A percentile compares a stretch with the other conserved stretches of the same genome.
These are phyloP conservation scores for Rubus idaeus DNA, from an alignment of 306 rosid genomes.

Conservation along the genomic window DNA sequence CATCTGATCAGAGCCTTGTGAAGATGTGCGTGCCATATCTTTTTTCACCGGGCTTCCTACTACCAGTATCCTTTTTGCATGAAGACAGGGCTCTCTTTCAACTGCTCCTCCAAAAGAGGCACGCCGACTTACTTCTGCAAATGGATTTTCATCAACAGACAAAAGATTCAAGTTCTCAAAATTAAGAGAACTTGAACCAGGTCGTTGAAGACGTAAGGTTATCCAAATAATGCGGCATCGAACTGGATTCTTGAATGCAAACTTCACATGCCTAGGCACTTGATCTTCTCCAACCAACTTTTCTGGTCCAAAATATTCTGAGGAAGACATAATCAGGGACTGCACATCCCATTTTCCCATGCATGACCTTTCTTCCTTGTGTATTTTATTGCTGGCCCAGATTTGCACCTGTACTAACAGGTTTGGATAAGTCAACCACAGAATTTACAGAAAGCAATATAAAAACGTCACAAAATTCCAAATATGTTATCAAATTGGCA, in stretches of 20 bases:
- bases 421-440: constrained; percentile 9
- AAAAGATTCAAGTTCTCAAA: constrained; percentile 68
- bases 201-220: constrained; percentile 70
- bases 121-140: constrained; percentile 64
- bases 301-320: constrained; percentile 72
- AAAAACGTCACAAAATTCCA: not conserved
- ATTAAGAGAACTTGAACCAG: constrained; percentile 78
- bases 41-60: constrained; percentile 64
- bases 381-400: constrained; percentile 91
- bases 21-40: constrained; percentile 52
- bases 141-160: constrained; percentile 89
- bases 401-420: constrained; percentile 75
- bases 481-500: not conserved
- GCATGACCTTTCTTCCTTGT: constrained; percentile 88
- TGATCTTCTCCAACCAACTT: constrained; percentile 47
- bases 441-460: constrained; percentile 1
- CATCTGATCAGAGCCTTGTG: constrained; percentile 63
- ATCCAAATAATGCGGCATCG: constrained; percentile 95
- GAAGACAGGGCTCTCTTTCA: constrained; percentile 79
- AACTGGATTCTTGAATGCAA: constrained; percentile 75
- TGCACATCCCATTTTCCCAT: constrained; percentile 97
- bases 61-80: constrained; percentile 88
- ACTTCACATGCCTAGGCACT: constrained; percentile 76
- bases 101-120: constrained; percentile 82
- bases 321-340: constrained; percentile 63